Evolutionary conservation across 176 grass and related monocot genomes (phyloP), one percentile per base, ranked within the genome.

Genomic region (Oryza brachyantha): DNA sequence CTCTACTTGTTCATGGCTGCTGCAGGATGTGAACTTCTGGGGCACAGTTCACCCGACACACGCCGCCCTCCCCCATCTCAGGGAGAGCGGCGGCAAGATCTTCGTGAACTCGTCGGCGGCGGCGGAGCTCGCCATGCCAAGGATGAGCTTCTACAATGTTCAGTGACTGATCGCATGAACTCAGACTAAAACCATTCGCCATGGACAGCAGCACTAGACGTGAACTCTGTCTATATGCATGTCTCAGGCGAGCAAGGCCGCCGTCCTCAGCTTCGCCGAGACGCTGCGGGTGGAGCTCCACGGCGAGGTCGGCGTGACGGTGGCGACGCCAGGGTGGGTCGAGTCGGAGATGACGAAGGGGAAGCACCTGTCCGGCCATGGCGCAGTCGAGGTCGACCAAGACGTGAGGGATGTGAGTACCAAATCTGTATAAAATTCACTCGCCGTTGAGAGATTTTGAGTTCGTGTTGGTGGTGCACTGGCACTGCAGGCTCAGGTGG

Each of bases 121-220:
- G 0, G 82, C 59, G 3, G 42, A 81, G 75, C 41, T 83, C 26
- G 90, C 87, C 8, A 81, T 86, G 71, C 87, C 93, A 52, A 88
- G 79, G 66, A 92, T 92, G 90, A 97, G 90, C 87, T 93, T 97
- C 79, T 93, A 90, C 79, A 92, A 92, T 86, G 93, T 97, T n/a
- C n/a, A n/a, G n/a, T n/a, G n/a, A n/a, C n/a, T n/a, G n/a, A n/a
- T n/a, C n/a, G n/a, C n/a, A n/a, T n/a, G n/a, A n/a, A n/a, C n/a
- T n/a, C n/a, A n/a, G n/a, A n/a, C n/a, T n/a, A n/a, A n/a, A n/a
- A n/a, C n/a, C n/a, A n/a, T n/a, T n/a, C n/a, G n/a, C n/a, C n/a
- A n/a, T n/a, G n/a, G n/a, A n/a, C n/a, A n/a, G n/a, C n/a, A n/a
- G n/a, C n/a, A n/a, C n/a, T n/a, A n/a, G n/a, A n/a, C n/a, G n/a